Conservation (phyloP, 352 stramenopile genomes). For the Globisporangium perplexum region DNA sequence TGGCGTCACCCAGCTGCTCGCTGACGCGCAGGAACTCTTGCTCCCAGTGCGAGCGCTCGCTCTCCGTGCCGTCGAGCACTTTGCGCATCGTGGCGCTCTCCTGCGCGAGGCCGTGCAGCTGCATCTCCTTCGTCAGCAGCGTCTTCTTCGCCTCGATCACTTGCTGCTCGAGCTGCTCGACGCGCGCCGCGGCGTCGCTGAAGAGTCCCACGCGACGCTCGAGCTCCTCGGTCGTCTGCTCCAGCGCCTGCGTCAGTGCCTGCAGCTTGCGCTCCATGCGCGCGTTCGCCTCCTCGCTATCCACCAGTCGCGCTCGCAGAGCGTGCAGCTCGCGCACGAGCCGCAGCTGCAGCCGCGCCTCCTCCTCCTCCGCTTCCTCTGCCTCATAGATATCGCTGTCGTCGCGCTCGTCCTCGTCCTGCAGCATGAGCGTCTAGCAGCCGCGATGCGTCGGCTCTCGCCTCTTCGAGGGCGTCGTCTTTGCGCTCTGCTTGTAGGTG, state of each 20-base stretch:
- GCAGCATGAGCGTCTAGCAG: not conserved
- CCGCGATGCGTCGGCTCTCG: not conserved
- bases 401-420: not conserved
- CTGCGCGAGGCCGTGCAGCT: constrained; percentile 42
- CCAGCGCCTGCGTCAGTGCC: constrained; percentile 34
- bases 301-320: constrained; percentile 24
- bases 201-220: constrained; percentile 51
- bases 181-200: constrained; percentile 31
- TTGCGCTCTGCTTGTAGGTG: no score
- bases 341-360: constrained; percentile 20
- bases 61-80: constrained; percentile 26
- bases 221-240: constrained; percentile 51
- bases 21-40: constrained; percentile 31
- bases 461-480: no score
- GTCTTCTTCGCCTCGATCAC: constrained; percentile 37
- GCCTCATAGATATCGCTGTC: not conserved
- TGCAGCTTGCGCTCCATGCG: constrained; percentile 31
- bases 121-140: constrained; percentile 58
- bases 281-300: constrained; percentile 26
- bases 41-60: constrained; percentile 49
- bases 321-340: constrained; percentile 28
- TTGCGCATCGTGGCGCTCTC: constrained; percentile 23
- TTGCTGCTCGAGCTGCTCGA: constrained; percentile 33
- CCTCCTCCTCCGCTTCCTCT: constrained; percentile 17
- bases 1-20: constrained; percentile 18